phyloP scores from a whole-genome alignment of 2,329 filamentous ascomycete species.

The Aspergillus sp. region DNA sequence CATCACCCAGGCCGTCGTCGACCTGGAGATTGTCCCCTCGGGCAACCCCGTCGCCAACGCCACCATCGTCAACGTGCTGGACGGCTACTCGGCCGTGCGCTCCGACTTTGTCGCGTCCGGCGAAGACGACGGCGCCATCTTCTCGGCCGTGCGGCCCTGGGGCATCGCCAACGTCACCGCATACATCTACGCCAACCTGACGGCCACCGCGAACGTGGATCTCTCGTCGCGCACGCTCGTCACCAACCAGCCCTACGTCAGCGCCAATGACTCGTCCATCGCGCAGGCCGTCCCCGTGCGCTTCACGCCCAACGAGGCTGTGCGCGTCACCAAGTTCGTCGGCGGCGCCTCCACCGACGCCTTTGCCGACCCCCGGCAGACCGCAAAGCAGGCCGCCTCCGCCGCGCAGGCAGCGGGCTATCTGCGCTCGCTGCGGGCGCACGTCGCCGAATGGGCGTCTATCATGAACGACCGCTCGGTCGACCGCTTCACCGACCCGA shows the following conservation, averaged over 20 bases:
- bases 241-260: constrained; percentile 49
- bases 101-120: constrained; percentile 59
- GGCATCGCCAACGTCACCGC: constrained; percentile 64
- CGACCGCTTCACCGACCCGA: constrained; percentile 60
- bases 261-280: constrained; percentile 62
- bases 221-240: constrained; percentile 45
- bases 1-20: constrained; percentile 61
- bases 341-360: constrained; percentile 69
- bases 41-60: constrained; percentile 49
- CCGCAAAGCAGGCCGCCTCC: constrained; percentile 56
- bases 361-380: constrained; percentile 56
- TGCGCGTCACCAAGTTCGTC: constrained; percentile 64
- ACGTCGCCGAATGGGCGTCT: constrained; percentile 61
- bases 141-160: constrained; percentile 62
- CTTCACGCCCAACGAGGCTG: constrained; percentile 53
- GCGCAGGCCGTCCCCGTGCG: constrained; percentile 59
- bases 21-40: constrained; percentile 57
- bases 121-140: constrained; percentile 58
- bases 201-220: constrained; percentile 40
- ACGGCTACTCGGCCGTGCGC: constrained; percentile 67
- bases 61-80: constrained; percentile 64
- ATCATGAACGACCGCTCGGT: constrained; percentile 62
- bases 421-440: constrained; percentile 53
- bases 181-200: constrained; percentile 52
- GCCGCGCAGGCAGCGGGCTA: constrained; percentile 55